These are phyloP conservation scores for Pelargonium australe DNA, from an alignment of 441 rosid genomes.

Conservation along the genomic window DNA sequence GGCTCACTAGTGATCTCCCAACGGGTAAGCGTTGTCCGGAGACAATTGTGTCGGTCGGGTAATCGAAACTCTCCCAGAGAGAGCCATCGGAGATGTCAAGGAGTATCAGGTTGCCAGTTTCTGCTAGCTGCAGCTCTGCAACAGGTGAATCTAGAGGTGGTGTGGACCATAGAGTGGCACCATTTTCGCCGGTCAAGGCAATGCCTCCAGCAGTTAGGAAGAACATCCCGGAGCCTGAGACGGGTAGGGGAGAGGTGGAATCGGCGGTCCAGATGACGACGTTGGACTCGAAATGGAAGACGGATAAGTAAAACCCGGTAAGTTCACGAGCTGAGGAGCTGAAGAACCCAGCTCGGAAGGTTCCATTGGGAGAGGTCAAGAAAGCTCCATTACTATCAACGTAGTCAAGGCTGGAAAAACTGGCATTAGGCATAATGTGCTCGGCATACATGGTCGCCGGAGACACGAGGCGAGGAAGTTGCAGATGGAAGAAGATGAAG, in stretches of 20 bases:
- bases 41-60: constrained; percentile 16
- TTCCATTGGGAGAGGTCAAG: neutral
- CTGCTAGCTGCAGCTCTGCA: constrained; percentile 6
- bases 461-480: neutral
- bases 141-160: neutral
- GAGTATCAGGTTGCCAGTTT: constrained; percentile 18
- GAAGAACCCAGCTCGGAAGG: neutral
- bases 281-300: constrained; percentile 11
- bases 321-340: neutral
- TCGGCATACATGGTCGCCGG: neutral
- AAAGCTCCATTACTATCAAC: neutral
- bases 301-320: neutral
- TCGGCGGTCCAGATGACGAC: constrained; percentile 17
- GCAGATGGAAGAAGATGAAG: neutral
- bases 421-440: neutral
- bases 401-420: neutral
- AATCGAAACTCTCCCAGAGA: constrained; percentile 21
- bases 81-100: constrained; percentile 15
- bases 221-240: constrained; percentile 6
- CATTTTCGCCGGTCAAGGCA: neutral
- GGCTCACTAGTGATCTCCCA: neutral
- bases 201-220: neutral
- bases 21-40: constrained; percentile 3
- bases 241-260: neutral
- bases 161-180: neutral